Evolutionary conservation across 345 rosid genomes (phyloP).

Genomic region (Populus simonii): DNA sequence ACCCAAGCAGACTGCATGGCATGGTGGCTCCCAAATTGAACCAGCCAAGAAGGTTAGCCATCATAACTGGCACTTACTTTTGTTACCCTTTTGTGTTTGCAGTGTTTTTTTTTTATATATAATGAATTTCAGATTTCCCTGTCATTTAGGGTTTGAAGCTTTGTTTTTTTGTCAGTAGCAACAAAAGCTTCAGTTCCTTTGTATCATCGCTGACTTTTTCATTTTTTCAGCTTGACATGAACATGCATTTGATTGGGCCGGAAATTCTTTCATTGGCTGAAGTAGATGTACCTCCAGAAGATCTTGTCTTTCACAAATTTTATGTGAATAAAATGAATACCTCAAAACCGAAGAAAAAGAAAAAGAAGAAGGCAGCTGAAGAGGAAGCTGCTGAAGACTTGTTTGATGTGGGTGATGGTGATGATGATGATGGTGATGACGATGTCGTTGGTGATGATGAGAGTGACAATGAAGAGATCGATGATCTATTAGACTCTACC

Average conservation of each 20-base stretch:
- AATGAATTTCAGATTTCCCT: background rate
- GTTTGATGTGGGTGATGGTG: conserved; percentile 54
- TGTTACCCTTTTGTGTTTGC: background rate
- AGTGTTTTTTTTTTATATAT: background rate
- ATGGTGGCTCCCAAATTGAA: conserved; percentile 96
- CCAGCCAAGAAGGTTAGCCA: conserved; percentile 79
- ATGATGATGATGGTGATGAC: conserved; percentile 48
- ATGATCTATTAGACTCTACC: conserved; percentile 63
- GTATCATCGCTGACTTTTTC: background rate
- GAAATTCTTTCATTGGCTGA: conserved; percentile 86
- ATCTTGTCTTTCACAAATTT: conserved; percentile 89
- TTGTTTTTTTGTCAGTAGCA: background rate
- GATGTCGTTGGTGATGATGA: conserved; percentile 65
- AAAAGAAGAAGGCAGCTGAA: conserved; percentile 70
- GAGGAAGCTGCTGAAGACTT: conserved; percentile 76
- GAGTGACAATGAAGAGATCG: conserved; percentile 89
- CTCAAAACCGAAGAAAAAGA: conserved; percentile 65
- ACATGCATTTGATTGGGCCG: conserved; percentile 67
- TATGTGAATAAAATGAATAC: conserved; percentile 75
- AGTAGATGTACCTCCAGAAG: conserved; percentile 87
- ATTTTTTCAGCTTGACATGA: conserved; percentile 65
- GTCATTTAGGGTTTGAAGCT: background rate
- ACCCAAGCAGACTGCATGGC: conserved; percentile 78
- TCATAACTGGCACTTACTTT: background rate
- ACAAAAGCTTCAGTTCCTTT: background rate